Percentiles rank a stretch among this genome's conserved stretches.
Evolutionary conservation across 257 asterid genomes (phyloP).

Genomic region (Lantana camara): DNA sequence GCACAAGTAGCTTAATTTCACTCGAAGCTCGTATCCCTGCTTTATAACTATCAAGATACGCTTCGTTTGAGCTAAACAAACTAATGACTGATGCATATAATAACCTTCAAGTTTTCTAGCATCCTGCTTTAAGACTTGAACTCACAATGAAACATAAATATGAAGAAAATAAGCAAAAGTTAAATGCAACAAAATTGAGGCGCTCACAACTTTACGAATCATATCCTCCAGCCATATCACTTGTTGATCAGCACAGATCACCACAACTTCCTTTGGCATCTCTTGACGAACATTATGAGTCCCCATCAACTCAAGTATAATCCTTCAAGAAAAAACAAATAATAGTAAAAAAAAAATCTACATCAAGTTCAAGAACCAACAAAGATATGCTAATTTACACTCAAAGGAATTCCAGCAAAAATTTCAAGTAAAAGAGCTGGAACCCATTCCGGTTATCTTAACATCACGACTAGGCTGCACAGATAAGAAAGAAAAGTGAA

Average conservation of each 20-base stretch:
- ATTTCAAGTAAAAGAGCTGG: neutral
- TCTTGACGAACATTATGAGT: no score
- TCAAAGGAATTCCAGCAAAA: slow-evolving; percentile 5
- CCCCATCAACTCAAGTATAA: no score
- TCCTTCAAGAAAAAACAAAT: slow-evolving; percentile 20
- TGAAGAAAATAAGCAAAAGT: neutral
- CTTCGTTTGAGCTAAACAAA: no score
- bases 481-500: neutral
- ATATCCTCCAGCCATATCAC: slow-evolving; percentile 32
- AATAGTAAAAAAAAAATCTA: slow-evolving; percentile 8
- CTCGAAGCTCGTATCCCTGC: no score
- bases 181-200: neutral
- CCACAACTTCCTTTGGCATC: no score
- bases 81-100: no score
- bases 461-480: neutral
- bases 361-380: neutral
- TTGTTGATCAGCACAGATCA: slow-evolving; percentile 27
- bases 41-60: no score
- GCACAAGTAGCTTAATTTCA: no score
- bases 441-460: slow-evolving; percentile 15
- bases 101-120: no score
- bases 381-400: neutral
- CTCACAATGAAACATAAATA: slow-evolving; percentile 5
- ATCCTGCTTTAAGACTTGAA: no score
- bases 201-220: slow-evolving; percentile 45